phyloP scores from a whole-genome alignment of 2,329 filamentous ascomycete species.

The Pseudohalonectria lignicola region DNA sequence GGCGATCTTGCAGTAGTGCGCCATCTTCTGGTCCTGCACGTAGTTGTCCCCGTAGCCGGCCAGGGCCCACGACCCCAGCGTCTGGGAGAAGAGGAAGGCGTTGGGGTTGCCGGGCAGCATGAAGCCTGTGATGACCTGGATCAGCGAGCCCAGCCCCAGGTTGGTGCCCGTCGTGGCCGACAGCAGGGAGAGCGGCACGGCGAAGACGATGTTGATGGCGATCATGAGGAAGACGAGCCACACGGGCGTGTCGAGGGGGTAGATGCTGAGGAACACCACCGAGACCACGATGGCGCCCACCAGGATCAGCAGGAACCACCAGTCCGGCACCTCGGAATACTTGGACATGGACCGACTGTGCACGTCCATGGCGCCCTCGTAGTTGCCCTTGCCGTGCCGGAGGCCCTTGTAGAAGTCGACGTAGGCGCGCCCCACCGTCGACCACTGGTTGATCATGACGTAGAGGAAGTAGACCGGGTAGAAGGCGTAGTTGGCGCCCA shows the following conservation, averaged over 20 bases:
- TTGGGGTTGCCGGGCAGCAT: slow-evolving; percentile 16
- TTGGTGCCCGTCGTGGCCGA: slow-evolving; percentile 33
- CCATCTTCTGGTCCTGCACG: slow-evolving; percentile 27
- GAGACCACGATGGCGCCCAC: slow-evolving; percentile 13
- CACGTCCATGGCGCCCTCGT: slow-evolving; percentile 28
- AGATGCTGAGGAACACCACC: slow-evolving; percentile 20
- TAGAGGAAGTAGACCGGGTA: slow-evolving; percentile 31
- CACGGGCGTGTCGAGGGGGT: slow-evolving; percentile 18
- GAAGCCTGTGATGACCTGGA: slow-evolving; percentile 30
- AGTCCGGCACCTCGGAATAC: slow-evolving; percentile 34
- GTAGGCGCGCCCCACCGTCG: slow-evolving; percentile 22
- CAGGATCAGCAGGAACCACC: slow-evolving; percentile 32
- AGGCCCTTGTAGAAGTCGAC: slow-evolving; percentile 24
- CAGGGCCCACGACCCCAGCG: slow-evolving; percentile 27
- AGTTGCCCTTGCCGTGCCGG: slow-evolving; percentile 24
- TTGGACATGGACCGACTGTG: slow-evolving; percentile 28
- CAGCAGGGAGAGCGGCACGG: slow-evolving; percentile 29
- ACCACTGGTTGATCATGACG: slow-evolving; percentile 29
- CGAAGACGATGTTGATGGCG: slow-evolving; percentile 27
- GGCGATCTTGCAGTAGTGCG: slow-evolving; percentile 29
- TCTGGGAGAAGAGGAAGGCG: slow-evolving; percentile 27
- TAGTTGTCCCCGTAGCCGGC: slow-evolving; percentile 30
- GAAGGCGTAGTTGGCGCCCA: slow-evolving; percentile 30
- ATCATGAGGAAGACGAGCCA: slow-evolving; percentile 21
- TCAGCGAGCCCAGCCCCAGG: slow-evolving; percentile 26